Conservation (phyloP, 2,329 filamentous ascomycete genomes). For the Stemphylium lycopersici region DNA sequence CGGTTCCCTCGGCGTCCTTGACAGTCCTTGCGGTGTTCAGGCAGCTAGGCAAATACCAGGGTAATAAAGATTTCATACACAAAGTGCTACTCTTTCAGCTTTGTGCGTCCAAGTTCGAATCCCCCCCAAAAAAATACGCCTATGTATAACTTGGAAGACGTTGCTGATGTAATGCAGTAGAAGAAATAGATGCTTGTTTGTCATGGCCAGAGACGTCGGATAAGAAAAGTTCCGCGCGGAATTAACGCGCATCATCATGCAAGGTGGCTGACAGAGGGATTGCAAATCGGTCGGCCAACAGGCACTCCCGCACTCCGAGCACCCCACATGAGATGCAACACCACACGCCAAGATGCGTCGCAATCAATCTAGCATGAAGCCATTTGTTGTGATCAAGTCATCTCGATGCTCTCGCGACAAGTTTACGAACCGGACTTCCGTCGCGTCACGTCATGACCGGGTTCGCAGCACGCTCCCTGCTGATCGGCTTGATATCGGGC, state of each 20-base stretch:
- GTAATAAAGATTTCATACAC: no score
- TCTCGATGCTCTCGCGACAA: background rate
- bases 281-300: slow-evolving; percentile 5
- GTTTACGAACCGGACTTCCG: slow-evolving; percentile 5
- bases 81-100: no score
- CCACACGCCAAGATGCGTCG: background rate
- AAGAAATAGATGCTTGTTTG: no score
- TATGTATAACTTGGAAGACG: no score
- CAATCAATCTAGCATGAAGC: background rate
- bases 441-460: slow-evolving; percentile 24
- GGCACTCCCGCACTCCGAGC: background rate
- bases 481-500: slow-evolving; percentile 33
- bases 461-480: slow-evolving; percentile 24
- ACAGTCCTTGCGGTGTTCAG: no score
- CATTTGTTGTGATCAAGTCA: background rate
- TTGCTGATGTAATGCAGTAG: no score
- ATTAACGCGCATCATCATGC: background rate
- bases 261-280: slow-evolving; percentile 7
- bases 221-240: no score
- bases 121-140: no score
- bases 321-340: background rate
- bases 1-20: no score
- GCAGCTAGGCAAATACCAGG: no score
- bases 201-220: no score
- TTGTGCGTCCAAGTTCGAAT: no score